phyloP scores from a whole-genome alignment of 176 grass and related monocot genomes.

The Elymus sibiricus region DNA sequence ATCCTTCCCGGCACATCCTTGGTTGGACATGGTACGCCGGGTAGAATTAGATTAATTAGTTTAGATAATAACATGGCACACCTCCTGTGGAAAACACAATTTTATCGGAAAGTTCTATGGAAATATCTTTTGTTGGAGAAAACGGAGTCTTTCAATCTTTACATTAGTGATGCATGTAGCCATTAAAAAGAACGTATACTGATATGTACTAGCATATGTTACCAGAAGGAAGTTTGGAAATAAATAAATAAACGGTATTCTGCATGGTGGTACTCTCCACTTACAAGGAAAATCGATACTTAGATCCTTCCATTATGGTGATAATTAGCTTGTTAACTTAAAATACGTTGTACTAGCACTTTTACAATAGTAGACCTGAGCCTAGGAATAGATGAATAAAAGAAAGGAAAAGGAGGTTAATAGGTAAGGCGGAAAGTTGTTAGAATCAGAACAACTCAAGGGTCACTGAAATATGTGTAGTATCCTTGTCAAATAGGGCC shows the following conservation, averaged over 20 bases:
- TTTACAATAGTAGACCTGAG: neutral
- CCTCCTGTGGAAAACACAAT: too few species aligned
- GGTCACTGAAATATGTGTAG: neutral
- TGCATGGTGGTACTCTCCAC: neutral
- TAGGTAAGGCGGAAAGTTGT: neutral
- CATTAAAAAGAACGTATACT: too few species aligned
- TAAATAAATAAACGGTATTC: neutral
- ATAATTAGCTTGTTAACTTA: neutral
- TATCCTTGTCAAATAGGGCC: neutral
- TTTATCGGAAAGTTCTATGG: too few species aligned
- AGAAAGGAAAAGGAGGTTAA: neutral
- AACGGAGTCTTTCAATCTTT: too few species aligned
- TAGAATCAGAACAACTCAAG: neutral
- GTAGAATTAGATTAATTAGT: too few species aligned
- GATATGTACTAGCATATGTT: too few species aligned
- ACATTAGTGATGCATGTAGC: too few species aligned
- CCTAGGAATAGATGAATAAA: neutral
- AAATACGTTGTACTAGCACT: neutral
- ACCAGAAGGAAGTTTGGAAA: too few species aligned
- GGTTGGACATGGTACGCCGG: accelerated
- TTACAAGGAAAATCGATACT: neutral
- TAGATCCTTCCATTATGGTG: neutral
- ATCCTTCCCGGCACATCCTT: neutral
- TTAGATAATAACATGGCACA: too few species aligned
- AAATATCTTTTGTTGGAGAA: too few species aligned